Conservation (phyloP, 257 asterid genomes). For the Nicotiana benthamiana region DNA sequence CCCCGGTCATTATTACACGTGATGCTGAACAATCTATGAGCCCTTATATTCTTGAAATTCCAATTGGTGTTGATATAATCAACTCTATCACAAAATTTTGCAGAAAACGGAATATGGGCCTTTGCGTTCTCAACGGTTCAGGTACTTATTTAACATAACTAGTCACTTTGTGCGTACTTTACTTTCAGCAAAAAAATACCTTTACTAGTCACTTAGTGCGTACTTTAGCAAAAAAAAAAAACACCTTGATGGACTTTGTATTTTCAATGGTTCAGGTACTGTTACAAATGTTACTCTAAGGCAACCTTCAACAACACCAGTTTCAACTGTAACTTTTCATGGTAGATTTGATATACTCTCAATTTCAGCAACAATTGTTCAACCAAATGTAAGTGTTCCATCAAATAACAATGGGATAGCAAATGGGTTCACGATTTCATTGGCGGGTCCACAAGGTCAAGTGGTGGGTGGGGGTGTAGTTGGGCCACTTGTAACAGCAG, state of each 20-base stretch:
- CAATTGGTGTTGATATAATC: slow-evolving; percentile 44
- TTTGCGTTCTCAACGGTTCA: slow-evolving; percentile 51
- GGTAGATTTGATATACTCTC: slow-evolving; percentile 72
- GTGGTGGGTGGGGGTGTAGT: slow-evolving; percentile 70
- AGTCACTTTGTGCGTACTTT: too few relatives aligned
- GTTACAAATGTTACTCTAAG: slow-evolving; percentile 48
- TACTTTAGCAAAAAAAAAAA: too few relatives aligned
- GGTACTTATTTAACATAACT: slow-evolving; percentile 16
- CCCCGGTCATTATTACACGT: slow-evolving; percentile 45
- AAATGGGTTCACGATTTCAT: slow-evolving; percentile 43
- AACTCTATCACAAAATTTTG: slow-evolving; percentile 38
- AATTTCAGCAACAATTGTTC: slow-evolving; percentile 53
- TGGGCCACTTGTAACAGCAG: slow-evolving; percentile 57
- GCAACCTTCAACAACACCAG: slow-evolving; percentile 63
- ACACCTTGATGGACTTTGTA: slow-evolving; percentile 23
- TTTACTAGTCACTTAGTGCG: too few relatives aligned
- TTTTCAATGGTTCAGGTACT: slow-evolving; percentile 38
- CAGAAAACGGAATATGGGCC: slow-evolving; percentile 37
- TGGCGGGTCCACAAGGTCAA: slow-evolving; percentile 83
- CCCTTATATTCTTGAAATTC: slow-evolving; percentile 66
- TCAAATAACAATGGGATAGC: slow-evolving; percentile 9
- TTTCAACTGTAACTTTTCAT: slow-evolving; percentile 58
- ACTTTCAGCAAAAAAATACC: too few relatives aligned
- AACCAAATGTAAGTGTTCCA: neutral
- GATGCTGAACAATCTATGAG: slow-evolving; percentile 54